phyloP scores from a whole-genome alignment of 164 flowering plant species.

The Liriodendron chinense region DNA sequence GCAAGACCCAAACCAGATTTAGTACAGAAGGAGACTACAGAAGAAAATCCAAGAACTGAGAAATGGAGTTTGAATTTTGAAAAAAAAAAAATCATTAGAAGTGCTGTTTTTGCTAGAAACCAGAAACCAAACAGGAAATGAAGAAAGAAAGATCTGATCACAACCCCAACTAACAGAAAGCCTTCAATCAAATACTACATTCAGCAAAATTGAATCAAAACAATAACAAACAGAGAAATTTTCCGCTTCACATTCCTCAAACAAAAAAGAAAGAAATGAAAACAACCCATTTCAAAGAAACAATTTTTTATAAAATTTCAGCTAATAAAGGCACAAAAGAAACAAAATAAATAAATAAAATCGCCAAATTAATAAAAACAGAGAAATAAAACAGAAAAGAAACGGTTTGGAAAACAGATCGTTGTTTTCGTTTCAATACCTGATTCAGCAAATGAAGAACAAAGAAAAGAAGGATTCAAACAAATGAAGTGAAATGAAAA shows the following conservation, averaged over 20 bases:
- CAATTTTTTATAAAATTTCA: neutral
- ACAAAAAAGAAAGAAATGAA: neutral
- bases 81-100: too few relatives aligned
- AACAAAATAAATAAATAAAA: neutral
- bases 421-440: neutral
- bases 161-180: too few relatives aligned
- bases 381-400: neutral
- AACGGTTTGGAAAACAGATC: too few relatives aligned
- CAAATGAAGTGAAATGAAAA: neutral
- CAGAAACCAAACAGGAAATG: too few relatives aligned
- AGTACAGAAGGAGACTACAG: neutral
- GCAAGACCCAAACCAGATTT: neutral
- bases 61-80: too few relatives aligned
- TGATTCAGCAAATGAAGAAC: neutral
- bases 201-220: neutral
- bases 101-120: too few relatives aligned
- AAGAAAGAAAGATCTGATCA: too few relatives aligned
- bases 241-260: neutral
- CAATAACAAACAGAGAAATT: too few relatives aligned
- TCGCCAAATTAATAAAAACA: neutral
- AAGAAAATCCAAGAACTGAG: neutral
- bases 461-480: conserved; percentile 2
- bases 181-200: neutral
- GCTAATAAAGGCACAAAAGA: neutral
- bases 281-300: neutral